These are phyloP conservation scores for Penicillium aurantiogriseum DNA, from an alignment of 2,329 filamentous ascomycete genomes.

Conservation along the genomic window DNA sequence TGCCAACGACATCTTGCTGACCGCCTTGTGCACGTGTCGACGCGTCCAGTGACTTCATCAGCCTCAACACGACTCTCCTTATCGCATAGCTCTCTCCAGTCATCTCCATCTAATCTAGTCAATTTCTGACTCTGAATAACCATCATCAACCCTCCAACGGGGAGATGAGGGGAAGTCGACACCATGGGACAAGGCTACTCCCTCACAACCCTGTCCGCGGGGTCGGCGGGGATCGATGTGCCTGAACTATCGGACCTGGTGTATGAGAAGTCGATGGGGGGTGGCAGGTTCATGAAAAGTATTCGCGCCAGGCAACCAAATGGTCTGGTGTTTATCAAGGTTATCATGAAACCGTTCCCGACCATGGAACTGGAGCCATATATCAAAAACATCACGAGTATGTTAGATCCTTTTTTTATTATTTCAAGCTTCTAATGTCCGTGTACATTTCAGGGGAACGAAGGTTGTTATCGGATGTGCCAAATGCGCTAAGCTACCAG, in stretches of 20 bases:
- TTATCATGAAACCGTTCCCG: conserved; percentile 87
- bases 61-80: conserved; percentile 9
- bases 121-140: background rate
- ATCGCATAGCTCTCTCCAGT: background rate
- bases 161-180: conserved; percentile 34
- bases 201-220: conserved; percentile 83
- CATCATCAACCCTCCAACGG: conserved; percentile 1
- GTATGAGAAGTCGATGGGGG: conserved; percentile 90
- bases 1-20: conserved; percentile 11
- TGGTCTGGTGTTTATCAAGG: conserved; percentile 89
- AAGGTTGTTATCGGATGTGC: conserved; percentile 73
- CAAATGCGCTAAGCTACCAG: conserved; percentile 88
- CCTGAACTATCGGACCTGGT: conserved; percentile 86
- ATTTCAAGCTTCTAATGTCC: conserved; percentile 1
- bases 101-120: background rate
- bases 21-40: conserved; percentile 25
- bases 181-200: conserved; percentile 97
- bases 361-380: conserved; percentile 78
- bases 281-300: conserved; percentile 93
- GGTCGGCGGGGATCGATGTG: conserved; percentile 88
- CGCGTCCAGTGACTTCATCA: conserved; percentile 23
- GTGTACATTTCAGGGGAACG: conserved; percentile 63
- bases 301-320: conserved; percentile 87
- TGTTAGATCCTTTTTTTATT: conserved; percentile 32
- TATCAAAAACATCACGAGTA: conserved; percentile 72